These are phyloP conservation scores for Alternaria alternata DNA, from an alignment of 2,329 filamentous ascomycete genomes.

Conservation along the genomic window DNA sequence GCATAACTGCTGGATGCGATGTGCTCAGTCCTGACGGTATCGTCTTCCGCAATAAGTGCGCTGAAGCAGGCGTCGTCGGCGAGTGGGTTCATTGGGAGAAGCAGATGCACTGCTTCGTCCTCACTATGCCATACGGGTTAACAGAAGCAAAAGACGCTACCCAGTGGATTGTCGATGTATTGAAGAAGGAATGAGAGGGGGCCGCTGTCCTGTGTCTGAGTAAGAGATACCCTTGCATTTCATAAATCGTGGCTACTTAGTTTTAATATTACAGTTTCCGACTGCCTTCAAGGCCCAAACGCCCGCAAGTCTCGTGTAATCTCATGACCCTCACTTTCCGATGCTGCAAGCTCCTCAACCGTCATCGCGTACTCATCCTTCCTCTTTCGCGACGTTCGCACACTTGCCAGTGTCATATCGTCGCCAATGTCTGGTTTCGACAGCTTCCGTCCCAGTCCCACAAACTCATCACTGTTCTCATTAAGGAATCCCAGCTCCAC, in stretches of 20 bases:
- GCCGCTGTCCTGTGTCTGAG: not conserved
- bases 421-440: slow-evolving; percentile 5
- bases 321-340: not conserved
- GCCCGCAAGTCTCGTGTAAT: not conserved
- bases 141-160: slow-evolving; percentile 57
- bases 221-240: slow-evolving; percentile 11
- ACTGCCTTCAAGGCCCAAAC: not conserved
- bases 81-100: slow-evolving; percentile 67
- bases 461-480: not conserved
- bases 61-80: slow-evolving; percentile 54
- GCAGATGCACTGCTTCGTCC: slow-evolving; percentile 68
- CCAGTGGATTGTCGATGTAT: slow-evolving; percentile 56
- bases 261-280: not conserved
- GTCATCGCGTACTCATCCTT: not conserved
- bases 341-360: not conserved
- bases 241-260: not conserved
- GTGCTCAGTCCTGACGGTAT: slow-evolving; percentile 63
- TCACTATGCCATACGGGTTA: slow-evolving; percentile 60
- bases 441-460: not conserved
- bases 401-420: not conserved
- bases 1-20: slow-evolving; percentile 62
- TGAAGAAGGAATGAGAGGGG: slow-evolving; percentile 35
- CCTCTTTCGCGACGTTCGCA: not conserved
- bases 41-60: slow-evolving; percentile 57
- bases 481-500: slow-evolving; percentile 26